Base-by-base conservation (phyloP, 2,329 filamentous ascomycete genomes). In the Leptographium flavum region DNA sequence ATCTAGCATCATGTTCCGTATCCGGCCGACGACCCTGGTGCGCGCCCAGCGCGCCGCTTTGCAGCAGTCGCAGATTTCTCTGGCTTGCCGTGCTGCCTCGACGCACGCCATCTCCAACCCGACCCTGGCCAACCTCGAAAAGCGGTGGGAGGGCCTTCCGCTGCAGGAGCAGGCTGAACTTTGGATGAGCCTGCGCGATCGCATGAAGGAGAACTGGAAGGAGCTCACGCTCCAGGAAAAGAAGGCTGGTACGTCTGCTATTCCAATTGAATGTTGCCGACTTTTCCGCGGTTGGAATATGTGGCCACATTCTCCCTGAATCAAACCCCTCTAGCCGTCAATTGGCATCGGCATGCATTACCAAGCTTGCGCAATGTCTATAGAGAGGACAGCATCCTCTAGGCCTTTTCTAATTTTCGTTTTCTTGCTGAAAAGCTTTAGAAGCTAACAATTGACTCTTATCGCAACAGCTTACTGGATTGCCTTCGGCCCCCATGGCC, bases 161-260 rank as follows among this genome's bases (percentile, higher is more conserved):
- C 87, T 92, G 53, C 87, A 94, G 75, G 92, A 98, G 78, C 92
- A 98, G 79, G 92, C 92, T 56, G 92, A 98, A 63, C 74, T 98
- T 58, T 98, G 92, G 92, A 98, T 98, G 92, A 74, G 83, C 57
- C 74, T 98, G 66, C 80, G 92, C 67, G 92, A 98, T 71, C 83
- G 92, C 62, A 98, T 98, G 92, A 95, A 94, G 84, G 80, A 77
- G 58, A 87, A 87, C 73, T 98, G 92, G 92, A 78, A 82, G 62
- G 87, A 96, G 62, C 73, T 98, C 71, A 95, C 92, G 43, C 56
- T 93, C 60, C 83, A 92, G 68, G 92, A 98, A 78, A 94, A 98
- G 85, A 96, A 94, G 75, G 92, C 92, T 58, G 90, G 92, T 95
- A 81, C 64, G 88, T 86, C 49, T 42, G 22, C 22, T 6, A 19